Evolutionary conservation across 805 yeast species (phyloP), one percentile per base, ranked within the genome.

Genomic region (Wickerhamiella musiphila): DNA sequence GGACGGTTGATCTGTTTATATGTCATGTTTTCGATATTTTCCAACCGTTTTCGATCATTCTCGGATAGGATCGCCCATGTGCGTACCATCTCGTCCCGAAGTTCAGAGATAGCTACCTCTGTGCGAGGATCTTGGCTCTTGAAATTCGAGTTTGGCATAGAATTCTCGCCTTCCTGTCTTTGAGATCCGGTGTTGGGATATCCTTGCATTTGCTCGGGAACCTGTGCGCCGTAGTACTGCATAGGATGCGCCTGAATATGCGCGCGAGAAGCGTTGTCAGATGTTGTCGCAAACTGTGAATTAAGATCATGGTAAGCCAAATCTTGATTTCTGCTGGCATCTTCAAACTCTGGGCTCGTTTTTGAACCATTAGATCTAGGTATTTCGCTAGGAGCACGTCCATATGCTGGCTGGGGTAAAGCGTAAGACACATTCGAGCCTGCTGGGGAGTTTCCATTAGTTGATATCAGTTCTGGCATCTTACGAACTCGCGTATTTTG

Each of bases 11-110:
- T 26, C 8, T 39, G 32, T 2, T 37, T 33, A 26, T 32, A 35
- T 5, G 36, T 41, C 33, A 28, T 23, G 23, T 38, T 31, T 21
- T 40, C 47, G 50, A 11, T 72, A 46, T 18, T 68, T 47, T 44
- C 60, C 59, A 14, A 70, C 49, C 12, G 76, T 68, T 34, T 65
- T 59, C 39, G 64, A 61, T 46, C 76, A 72, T 23, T 75, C 7
- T 37, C 36, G 8, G 45, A 36, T 19, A 46, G 36, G n/a, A 34
- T 33, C 16, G 36, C 39, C 50, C 50, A 46, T 3, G 46, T 28
- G 11, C 32, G 17, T 24, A 44, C 33, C 8, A 46, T 39, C 32
- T 42, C 42, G 31, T 44, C 42, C 3, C 50, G 36, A 32, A 43
- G 34, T 12, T 31, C 30, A n/a, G n/a, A n/a, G n/a, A n/a, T n/a